Conservation (phyloP, 257 asterid genomes). For the Scutellaria galericulata region DNA sequence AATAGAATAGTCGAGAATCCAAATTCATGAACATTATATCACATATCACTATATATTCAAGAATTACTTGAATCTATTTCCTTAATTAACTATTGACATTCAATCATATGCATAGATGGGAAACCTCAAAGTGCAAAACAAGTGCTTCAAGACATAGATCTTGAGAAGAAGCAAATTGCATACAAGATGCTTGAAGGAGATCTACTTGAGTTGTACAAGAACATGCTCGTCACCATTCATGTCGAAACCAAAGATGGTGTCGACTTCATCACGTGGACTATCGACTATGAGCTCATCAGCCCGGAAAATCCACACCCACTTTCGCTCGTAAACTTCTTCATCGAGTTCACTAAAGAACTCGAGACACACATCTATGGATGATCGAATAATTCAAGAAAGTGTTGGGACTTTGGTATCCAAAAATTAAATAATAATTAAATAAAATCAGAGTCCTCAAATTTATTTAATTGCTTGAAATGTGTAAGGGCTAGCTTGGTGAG, state of each 20-base stretch:
- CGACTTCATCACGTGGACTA: slow-evolving; percentile 45
- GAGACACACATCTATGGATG: slow-evolving; percentile 38
- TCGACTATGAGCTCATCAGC: slow-evolving; percentile 41
- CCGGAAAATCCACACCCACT: slow-evolving; percentile 34
- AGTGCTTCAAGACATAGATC: slow-evolving; percentile 38
- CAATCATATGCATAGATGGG: slow-evolving; percentile 29
- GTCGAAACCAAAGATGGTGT: slow-evolving; percentile 37
- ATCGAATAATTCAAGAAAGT: background rate
- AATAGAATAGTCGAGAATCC: too few relatives aligned
- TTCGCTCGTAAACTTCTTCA: slow-evolving; percentile 33
- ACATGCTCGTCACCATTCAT: slow-evolving; percentile 33
- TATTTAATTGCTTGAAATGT: too few relatives aligned
- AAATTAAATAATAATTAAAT: background rate
- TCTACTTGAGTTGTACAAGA: slow-evolving; percentile 39
- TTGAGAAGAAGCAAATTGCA: slow-evolving; percentile 32
- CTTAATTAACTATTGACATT: background rate
- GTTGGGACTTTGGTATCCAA: background rate
- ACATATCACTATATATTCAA: too few relatives aligned
- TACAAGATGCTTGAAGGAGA: slow-evolving; percentile 43
- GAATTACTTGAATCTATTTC: too few relatives aligned
- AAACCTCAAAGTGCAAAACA: slow-evolving; percentile 32
- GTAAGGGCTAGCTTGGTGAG: too few relatives aligned
- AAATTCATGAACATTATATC: too few relatives aligned
- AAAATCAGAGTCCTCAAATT: background rate
- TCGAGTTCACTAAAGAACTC: slow-evolving; percentile 39